A percentile compares a stretch with the other conserved stretches of the same genome.
phyloP scores from a whole-genome alignment of 2,329 filamentous ascomycete species.

The Fusarium sp. region DNA sequence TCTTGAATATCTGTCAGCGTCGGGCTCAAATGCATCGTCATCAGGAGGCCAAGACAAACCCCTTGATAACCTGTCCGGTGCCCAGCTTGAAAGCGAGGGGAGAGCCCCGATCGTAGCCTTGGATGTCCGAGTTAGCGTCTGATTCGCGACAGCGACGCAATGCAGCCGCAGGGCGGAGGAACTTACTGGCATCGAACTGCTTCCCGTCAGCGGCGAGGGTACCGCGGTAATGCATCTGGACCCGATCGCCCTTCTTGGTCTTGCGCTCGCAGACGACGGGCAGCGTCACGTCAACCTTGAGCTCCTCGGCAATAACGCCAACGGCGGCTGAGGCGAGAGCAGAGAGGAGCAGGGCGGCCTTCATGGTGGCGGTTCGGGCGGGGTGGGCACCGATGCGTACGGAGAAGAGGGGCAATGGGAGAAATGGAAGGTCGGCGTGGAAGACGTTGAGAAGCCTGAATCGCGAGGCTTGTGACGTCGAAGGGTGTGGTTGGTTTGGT shows the following conservation, averaged over 20 bases:
- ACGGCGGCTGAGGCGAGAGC: conserved; percentile 67
- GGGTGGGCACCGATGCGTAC: conserved; percentile 23
- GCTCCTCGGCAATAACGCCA: conserved; percentile 68
- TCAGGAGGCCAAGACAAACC: conserved; percentile 65
- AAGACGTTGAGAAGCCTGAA: conserved; percentile 34
- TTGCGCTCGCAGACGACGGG: conserved; percentile 85
- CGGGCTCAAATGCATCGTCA: conserved; percentile 18
- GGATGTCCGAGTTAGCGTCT: conserved; percentile 30
- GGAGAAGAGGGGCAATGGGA: conserved; percentile 12
- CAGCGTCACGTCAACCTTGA: conserved; percentile 84
- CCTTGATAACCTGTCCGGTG: conserved; percentile 87
- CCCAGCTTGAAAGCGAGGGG: conserved; percentile 89
- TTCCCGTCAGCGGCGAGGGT: conserved; percentile 81
- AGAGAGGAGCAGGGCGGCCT: conserved; percentile 64
- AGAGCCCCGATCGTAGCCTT: conserved; percentile 79
- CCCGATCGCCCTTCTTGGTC: conserved; percentile 81
- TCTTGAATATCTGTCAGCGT: conserved; percentile 58
- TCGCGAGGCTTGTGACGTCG: conserved; percentile 43
- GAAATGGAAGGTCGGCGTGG: conserved; percentile 14
- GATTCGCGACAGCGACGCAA: conserved; percentile 9
- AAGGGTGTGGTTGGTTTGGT: conserved; percentile 37
- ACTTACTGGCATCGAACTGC: conserved; percentile 84
- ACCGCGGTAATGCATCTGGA: conserved; percentile 91
- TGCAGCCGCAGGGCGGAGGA: conserved; percentile 20
- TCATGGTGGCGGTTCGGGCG: conserved; percentile 60